Base-by-base conservation (phyloP, 2,329 filamentous ascomycete genomes). In the Phialemoniopsis sp. region DNA sequence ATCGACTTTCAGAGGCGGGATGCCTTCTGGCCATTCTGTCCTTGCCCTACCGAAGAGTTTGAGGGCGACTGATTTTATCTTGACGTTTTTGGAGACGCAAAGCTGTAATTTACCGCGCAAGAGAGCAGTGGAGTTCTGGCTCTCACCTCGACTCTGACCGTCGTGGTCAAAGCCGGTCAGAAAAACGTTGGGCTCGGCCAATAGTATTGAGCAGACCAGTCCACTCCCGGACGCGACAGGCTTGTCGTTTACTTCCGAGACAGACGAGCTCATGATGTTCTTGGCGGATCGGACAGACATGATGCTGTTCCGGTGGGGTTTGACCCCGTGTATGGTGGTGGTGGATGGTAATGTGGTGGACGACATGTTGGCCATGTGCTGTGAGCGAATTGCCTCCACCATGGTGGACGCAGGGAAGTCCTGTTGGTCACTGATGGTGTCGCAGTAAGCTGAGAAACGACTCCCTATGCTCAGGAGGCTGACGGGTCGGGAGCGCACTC, bases 11-110 rank as follows among this genome's bases (percentile, higher is more conserved):
- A 84, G 76, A 0, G 90, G 89, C 4, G 93, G 91, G 21, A 97
- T 93, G 37, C 89, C 89, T 67, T 97, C 93, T 13, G 93, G 91
- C 93, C 93, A 98, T 56, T 95, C 89, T 2, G 93, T 97, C 47
- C 85, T 79, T 4, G 89, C 88, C 56, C 82, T 85, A 21, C 91
- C 93, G 31, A 83, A 78, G 50, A 98, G 87, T 53, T 87, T 91
- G 38, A 98, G 71, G 6, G 86, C 89, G 17, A 98, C 78, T 4
- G 88, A 85, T 68, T 95, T 96, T 49, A 98, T 82, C 64, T 98
- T 98, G 34, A 89, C 81, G 48, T 87, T 86, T 58, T 97, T 97
- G 34, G 86, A 83, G 12, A 97, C 78, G 43, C 84, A 84, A 30
- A 98, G 60, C 52, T 87, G 84, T 40, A 98, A 63, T 48, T 82